A percentile compares a stretch with the other conserved stretches of the same genome.
These are phyloP conservation scores for Suillus luteus DNA, from an alignment of 768 basidiomycete species.

Conservation along the genomic window DNA sequence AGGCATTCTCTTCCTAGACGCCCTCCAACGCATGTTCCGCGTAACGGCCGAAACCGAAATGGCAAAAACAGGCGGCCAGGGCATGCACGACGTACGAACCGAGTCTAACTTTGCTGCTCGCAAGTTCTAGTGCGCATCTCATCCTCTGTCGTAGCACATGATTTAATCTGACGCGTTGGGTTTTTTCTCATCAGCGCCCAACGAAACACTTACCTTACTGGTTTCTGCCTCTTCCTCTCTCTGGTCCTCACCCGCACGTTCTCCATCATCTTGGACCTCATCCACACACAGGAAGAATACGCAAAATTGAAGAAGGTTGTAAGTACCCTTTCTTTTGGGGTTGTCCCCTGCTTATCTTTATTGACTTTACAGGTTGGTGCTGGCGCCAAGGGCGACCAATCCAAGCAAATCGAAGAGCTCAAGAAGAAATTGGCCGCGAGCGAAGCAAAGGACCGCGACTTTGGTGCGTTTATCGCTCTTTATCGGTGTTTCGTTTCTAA, in stretches of 20 bases:
- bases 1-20: constrained; percentile 85
- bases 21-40: constrained; percentile 90
- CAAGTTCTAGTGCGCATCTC: constrained; percentile 80
- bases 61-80: constrained; percentile 55
- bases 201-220: constrained; percentile 90
- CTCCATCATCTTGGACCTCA: constrained; percentile 88
- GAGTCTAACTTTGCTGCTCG: constrained; percentile 91
- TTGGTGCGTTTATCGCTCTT: constrained; percentile 45
- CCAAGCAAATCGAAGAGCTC: constrained; percentile 59
- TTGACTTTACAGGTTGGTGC: constrained; percentile 34
- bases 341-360: not conserved
- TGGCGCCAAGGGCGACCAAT: constrained; percentile 32
- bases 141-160: not conserved
- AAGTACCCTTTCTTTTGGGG: constrained; percentile 1
- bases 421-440: constrained; percentile 63
- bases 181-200: constrained; percentile 56
- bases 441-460: constrained; percentile 63
- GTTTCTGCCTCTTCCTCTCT: constrained; percentile 93
- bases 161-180: not conserved
- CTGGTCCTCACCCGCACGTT: constrained; percentile 92
- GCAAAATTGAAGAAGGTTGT: constrained; percentile 74
- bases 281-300: constrained; percentile 87
- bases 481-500: not conserved
- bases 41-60: constrained; percentile 70
- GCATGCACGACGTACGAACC: constrained; percentile 61